Evolutionary conservation across 2,329 filamentous ascomycete species (phyloP), one percentile per base, ranked within the genome.

Genomic region (Cladosporium austrohemisphaericum): DNA sequence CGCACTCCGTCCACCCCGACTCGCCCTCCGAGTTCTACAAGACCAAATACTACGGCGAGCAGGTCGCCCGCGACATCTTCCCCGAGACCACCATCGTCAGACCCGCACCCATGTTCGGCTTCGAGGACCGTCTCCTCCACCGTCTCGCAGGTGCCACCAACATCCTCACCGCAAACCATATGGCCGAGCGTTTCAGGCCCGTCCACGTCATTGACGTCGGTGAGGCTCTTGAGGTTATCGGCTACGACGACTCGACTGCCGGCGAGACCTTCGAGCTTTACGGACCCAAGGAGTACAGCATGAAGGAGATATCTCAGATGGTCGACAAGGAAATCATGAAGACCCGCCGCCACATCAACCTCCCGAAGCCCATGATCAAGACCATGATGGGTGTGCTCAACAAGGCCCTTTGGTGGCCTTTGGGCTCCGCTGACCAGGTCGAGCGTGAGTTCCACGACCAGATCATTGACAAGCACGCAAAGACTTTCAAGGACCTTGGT

Each of bases 11-110:
- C 51, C 76, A 86, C 68, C 78, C 81, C 35, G 77, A 87, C 59
- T 97, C 92, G 14, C 71, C 84, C 2, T 92, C 89, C 9, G 88
- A 93, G 64, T 98, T 92, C 79, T 96, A 86, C 71, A 78, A 85
- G 53, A 95, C 90, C 60, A 98, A 98, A 81, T 91, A 78, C 52
- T 80, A 77, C 64, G 87, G 87, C 59, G 93, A 98, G 74, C 76
- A 85, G 66, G 80, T 94, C 41, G 93, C 84, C 37, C 85, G 92
- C 55, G 82, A 79, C 61, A 91, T 97, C 66, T 98, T 90, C 76
- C 93, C 93, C 20, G 93, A 98, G 73, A 95, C 93, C 14, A 98
- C 93, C 37, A 90, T 98, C 60, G 93, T 98, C 57, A 84, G 93
- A 56, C 93, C 93, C 36, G 88, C 92, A 10, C 93, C 91, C 46